phyloP scores from a whole-genome alignment of 2,329 filamentous ascomycete genomes.

The Dothidotthia symphoricarpi region DNA sequence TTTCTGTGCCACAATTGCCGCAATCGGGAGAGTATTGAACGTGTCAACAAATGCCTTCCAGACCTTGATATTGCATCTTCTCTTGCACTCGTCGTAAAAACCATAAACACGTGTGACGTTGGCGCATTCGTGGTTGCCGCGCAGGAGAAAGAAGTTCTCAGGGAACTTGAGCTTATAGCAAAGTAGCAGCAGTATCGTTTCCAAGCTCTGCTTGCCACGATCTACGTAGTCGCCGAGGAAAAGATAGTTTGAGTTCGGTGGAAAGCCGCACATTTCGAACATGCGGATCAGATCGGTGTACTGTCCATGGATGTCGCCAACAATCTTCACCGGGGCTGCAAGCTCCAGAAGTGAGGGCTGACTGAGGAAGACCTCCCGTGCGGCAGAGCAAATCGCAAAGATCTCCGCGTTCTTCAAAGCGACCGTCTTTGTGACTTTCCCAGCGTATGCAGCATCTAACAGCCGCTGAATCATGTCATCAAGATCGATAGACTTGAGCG shows the following conservation, averaged over 20 bases:
- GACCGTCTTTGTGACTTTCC: conserved; percentile 96
- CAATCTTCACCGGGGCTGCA: conserved; percentile 93
- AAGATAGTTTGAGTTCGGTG: conserved; percentile 85
- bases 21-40: conserved; percentile 93
- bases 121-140: conserved; percentile 95
- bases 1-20: conserved; percentile 93
- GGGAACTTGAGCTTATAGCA: conserved; percentile 98
- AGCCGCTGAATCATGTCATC: conserved; percentile 97
- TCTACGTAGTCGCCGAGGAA: conserved; percentile 97
- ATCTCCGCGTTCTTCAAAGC: conserved; percentile 98
- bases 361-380: conserved; percentile 82
- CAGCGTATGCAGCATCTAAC: conserved; percentile 89
- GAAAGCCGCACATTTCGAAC: conserved; percentile 98
- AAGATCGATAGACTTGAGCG: conserved; percentile 87
- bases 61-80: conserved; percentile 91
- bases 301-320: conserved; percentile 94
- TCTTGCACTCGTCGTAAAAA: conserved; percentile 98
- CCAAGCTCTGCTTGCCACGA: conserved; percentile 89
- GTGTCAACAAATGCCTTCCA: conserved; percentile 98
- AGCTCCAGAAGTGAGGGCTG: conserved; percentile 92
- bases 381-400: conserved; percentile 84
- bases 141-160: conserved; percentile 93
- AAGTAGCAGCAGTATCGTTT: conserved; percentile 87
- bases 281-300: conserved; percentile 94
- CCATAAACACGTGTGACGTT: conserved; percentile 95